A percentile compares a stretch with the other conserved stretches of the same genome.
Conservation (phyloP, 106 monocot species). For the Allium cepa region DNA sequence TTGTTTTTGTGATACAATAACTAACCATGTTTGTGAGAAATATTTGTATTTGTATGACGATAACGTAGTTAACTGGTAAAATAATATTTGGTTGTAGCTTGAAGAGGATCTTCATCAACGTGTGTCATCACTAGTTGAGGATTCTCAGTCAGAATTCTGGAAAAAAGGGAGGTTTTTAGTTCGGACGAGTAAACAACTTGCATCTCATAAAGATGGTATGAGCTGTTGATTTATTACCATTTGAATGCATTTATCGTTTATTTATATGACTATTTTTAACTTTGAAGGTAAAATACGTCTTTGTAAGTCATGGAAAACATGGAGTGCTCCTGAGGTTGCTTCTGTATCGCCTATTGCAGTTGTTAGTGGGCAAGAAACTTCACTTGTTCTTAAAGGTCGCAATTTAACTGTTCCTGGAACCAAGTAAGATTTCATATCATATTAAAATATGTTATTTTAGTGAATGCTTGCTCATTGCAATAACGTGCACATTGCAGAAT, state of each 20-base stretch:
- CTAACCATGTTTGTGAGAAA: no score
- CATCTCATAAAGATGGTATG: constrained; percentile 85
- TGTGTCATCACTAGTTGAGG: constrained; percentile 55
- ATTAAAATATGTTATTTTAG: not conserved
- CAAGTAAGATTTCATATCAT: constrained; percentile 42
- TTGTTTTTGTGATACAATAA: no score
- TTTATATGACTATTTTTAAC: not conserved
- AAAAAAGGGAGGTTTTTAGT: constrained; percentile 81
- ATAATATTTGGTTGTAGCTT: constrained; percentile 34
- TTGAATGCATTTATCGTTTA: not conserved
- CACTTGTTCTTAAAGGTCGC: constrained; percentile 65
- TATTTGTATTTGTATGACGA: no score
- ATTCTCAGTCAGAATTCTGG: constrained; percentile 74
- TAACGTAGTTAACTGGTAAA: no score
- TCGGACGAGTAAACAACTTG: constrained; percentile 52
- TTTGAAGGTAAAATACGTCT: constrained; percentile 58
- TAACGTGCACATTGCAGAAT: constrained; percentile 47
- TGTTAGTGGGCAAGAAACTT: constrained; percentile 67
- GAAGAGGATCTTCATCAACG: constrained; percentile 59
- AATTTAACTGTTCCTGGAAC: constrained; percentile 85
- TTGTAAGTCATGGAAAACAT: constrained; percentile 76
- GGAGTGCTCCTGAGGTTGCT: constrained; percentile 77
- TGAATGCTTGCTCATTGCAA: not conserved
- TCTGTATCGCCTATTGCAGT: constrained; percentile 85
- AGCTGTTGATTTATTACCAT: not conserved